A percentile compares a stretch with the other conserved stretches of the same genome.
Conservation (phyloP, 306 rosid genomes). For the Gastrolobium villosum region DNA sequence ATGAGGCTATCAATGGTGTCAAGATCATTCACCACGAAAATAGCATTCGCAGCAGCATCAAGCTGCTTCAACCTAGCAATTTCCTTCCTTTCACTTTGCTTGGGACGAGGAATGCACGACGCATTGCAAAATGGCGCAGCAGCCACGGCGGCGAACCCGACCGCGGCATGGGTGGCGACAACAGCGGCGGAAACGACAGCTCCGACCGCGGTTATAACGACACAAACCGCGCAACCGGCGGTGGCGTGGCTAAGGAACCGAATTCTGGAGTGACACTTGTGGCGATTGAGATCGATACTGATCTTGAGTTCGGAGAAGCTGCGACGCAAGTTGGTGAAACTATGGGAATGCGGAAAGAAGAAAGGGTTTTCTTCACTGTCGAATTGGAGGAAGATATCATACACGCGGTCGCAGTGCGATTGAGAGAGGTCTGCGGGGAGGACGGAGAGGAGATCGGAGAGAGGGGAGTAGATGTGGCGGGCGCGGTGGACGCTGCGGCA, state of each 20-base stretch:
- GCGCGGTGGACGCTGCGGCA: constrained; percentile 47
- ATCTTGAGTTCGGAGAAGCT: constrained; percentile 59
- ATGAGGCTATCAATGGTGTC: constrained; percentile 70
- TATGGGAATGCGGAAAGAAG: constrained; percentile 46
- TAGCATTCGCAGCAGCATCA: constrained; percentile 68
- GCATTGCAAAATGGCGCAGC: constrained; percentile 46
- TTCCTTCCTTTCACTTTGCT: constrained; percentile 39
- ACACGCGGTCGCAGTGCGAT: constrained; percentile 59
- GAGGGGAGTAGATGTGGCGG: constrained; percentile 55
- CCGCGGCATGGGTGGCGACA: constrained; percentile 51
- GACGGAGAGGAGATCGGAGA: constrained; percentile 53
- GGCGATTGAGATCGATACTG: constrained; percentile 60
- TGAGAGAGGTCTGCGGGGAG: constrained; percentile 53
- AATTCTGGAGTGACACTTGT: constrained; percentile 57
- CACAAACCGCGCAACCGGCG: constrained; percentile 48
- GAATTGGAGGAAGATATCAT: constrained; percentile 59
- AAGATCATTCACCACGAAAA: constrained; percentile 57
- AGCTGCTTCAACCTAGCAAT: constrained; percentile 63
- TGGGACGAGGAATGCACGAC: constrained; percentile 41
- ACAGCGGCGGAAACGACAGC: constrained; percentile 16
- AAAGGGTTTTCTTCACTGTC: constrained; percentile 63
- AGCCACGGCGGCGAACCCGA: constrained; percentile 32
- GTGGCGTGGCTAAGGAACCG: constrained; percentile 56
- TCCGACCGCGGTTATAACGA: constrained; percentile 43
- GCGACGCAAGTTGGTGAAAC: constrained; percentile 48